Percentiles rank a stretch among this genome's conserved stretches.
Conservation (phyloP, 2,329 filamentous ascomycete genomes). For the Colletotrichum lentis region DNA sequence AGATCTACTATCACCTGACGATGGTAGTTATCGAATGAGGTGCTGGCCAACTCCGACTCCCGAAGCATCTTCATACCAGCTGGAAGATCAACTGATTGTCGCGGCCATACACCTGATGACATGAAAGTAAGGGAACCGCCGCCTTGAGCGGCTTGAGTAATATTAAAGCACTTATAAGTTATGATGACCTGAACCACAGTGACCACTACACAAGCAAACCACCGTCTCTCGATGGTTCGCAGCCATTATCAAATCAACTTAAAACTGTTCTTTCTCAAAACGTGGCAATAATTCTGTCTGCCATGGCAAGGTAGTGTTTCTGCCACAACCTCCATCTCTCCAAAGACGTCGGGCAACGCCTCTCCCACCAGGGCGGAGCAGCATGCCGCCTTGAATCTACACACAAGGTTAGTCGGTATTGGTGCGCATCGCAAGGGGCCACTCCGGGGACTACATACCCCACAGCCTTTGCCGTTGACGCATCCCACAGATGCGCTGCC, state of each 20-base stretch:
- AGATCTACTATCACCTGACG: neutral
- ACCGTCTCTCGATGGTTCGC: too few species aligned
- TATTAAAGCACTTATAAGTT: too few species aligned
- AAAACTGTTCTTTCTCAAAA: conserved; percentile 13
- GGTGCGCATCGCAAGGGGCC: neutral
- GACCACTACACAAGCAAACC: too few species aligned
- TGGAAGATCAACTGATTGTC: too few species aligned
- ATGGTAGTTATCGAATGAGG: too few species aligned
- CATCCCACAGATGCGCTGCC: conserved; percentile 69
- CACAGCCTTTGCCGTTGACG: conserved; percentile 57
- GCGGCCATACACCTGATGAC: too few species aligned
- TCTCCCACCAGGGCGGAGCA: conserved; percentile 47
- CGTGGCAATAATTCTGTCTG: conserved; percentile 48
- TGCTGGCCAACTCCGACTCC: too few species aligned
- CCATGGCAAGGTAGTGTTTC: conserved; percentile 58
- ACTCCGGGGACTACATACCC: conserved; percentile 45
- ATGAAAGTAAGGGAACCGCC: too few species aligned
- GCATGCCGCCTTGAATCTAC: conserved; percentile 60
- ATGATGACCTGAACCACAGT: too few species aligned
- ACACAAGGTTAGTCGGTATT: neutral
- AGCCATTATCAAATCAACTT: too few species aligned
- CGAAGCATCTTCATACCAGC: too few species aligned
- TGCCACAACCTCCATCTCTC: conserved; percentile 60
- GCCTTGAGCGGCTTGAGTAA: too few species aligned
- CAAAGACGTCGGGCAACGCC: conserved; percentile 49